Percentiles rank a stretch among this genome's conserved stretches.
Conservation (phyloP, 164 flowering plant species). For the Magnolia sinica region DNA sequence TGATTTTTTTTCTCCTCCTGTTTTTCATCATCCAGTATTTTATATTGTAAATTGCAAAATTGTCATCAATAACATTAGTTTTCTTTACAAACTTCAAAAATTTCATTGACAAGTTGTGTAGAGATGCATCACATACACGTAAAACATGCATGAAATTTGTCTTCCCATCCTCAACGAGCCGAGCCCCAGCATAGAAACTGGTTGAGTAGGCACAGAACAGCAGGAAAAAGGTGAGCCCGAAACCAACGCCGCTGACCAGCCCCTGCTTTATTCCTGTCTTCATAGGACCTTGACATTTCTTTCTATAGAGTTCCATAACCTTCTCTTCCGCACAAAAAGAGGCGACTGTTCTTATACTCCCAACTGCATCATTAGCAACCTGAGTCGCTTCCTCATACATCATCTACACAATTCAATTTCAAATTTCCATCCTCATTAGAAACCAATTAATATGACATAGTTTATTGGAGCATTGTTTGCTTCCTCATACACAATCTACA, state of each 20-base stretch:
- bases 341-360: conserved; percentile 63
- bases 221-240: conserved; percentile 37
- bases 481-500: conserved; percentile 47
- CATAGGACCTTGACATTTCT: conserved; percentile 40
- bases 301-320: conserved; percentile 32
- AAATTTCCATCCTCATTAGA: background rate
- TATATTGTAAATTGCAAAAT: too few species aligned
- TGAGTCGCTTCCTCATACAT: conserved; percentile 64
- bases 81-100: too few species aligned
- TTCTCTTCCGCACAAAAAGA: conserved; percentile 68
- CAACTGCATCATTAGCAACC: conserved; percentile 65
- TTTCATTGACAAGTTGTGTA: background rate
- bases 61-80: too few species aligned
- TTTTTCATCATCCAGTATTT: too few species aligned
- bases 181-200: conserved; percentile 38
- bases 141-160: conserved; percentile 30
- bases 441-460: background rate
- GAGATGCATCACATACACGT: conserved; percentile 20
- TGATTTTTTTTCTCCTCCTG: background rate
- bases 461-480: conserved; percentile 22
- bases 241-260: conserved; percentile 37
- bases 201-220: conserved; percentile 29
- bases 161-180: conserved; percentile 26
- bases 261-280: conserved; percentile 35
- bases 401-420: conserved; percentile 25